phyloP scores from a whole-genome alignment of 2,329 filamentous ascomycete species.

The Grosmannia clavigera region DNA sequence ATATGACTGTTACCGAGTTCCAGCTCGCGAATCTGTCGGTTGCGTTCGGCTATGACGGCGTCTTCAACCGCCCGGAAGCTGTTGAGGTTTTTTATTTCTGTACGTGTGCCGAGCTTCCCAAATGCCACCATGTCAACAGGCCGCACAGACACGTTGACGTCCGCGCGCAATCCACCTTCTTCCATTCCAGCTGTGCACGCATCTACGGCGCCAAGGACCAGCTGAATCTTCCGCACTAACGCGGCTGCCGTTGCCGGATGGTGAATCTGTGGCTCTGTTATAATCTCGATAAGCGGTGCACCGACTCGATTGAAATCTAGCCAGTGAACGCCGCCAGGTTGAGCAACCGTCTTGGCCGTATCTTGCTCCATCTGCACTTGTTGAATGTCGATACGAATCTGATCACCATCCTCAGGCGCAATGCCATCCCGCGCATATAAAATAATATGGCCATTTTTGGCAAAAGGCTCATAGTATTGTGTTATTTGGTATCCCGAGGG shows the following conservation, averaged over 20 bases:
- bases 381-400: slow-evolving; percentile 69
- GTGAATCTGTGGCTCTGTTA: slow-evolving; percentile 81
- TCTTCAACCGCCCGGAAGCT: slow-evolving; percentile 94
- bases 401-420: slow-evolving; percentile 55
- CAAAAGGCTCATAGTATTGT: slow-evolving; percentile 73
- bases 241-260: slow-evolving; percentile 78
- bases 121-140: slow-evolving; percentile 30
- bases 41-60: slow-evolving; percentile 80
- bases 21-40: slow-evolving; percentile 73
- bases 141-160: slow-evolving; percentile 88
- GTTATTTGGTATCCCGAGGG: slow-evolving; percentile 95
- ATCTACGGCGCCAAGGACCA: slow-evolving; percentile 64
- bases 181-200: slow-evolving; percentile 91
- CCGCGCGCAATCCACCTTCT: slow-evolving; percentile 74
- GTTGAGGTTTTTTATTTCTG: slow-evolving; percentile 94
- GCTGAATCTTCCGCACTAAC: slow-evolving; percentile 79
- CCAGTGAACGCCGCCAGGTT: slow-evolving; percentile 60
- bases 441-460: slow-evolving; percentile 57
- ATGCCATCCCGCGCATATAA: slow-evolving; percentile 70
- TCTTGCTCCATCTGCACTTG: slow-evolving; percentile 97
- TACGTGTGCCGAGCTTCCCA: slow-evolving; percentile 59
- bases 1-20: slow-evolving; percentile 60
- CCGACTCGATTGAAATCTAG: slow-evolving; percentile 93
- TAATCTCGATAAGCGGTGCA: slow-evolving; percentile 85
- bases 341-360: slow-evolving; percentile 82